Conservation (phyloP, 2,329 filamentous ascomycete species). For the Trichoderma sp. region DNA sequence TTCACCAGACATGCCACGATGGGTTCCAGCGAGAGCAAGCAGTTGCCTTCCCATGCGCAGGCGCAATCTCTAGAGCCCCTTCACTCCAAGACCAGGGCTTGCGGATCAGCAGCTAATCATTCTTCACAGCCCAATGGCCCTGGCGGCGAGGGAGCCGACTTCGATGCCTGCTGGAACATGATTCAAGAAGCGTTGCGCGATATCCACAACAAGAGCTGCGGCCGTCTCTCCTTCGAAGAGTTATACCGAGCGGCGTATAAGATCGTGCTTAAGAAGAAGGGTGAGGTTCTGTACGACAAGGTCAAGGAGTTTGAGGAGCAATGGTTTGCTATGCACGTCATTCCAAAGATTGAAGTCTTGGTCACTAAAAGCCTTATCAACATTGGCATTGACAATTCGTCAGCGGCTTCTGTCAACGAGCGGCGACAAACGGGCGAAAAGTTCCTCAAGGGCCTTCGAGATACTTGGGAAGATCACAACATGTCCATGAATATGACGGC, state of each 20-base stretch:
- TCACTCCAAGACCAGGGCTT: background rate
- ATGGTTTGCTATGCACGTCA: conserved; percentile 77
- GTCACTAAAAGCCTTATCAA: conserved; percentile 68
- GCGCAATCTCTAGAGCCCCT: background rate
- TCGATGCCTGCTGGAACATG: conserved; percentile 80
- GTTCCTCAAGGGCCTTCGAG: conserved; percentile 74
- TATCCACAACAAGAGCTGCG: conserved; percentile 91
- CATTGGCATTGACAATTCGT: conserved; percentile 57
- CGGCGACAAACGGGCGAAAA: conserved; percentile 77
- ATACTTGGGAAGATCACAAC: conserved; percentile 86
- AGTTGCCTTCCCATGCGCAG: background rate
- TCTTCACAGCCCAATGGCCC: conserved; percentile 36
- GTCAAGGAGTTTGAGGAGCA: conserved; percentile 79
- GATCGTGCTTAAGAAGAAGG: conserved; percentile 86
- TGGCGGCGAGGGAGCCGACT: conserved; percentile 68
- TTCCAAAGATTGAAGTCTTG: conserved; percentile 67
- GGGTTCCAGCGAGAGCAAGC: conserved; percentile 11
- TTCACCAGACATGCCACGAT: background rate
- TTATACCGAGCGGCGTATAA: conserved; percentile 94
- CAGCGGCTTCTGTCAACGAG: conserved; percentile 71
- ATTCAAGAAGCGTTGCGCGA: conserved; percentile 77
- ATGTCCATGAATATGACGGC: conserved; percentile 95
- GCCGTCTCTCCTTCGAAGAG: conserved; percentile 88
- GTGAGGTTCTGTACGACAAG: conserved; percentile 74
- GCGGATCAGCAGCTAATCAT: conserved; percentile 28